These are phyloP conservation scores for Hysterium pulicare DNA, from an alignment of 2,329 filamentous ascomycete genomes.

Conservation along the genomic window DNA sequence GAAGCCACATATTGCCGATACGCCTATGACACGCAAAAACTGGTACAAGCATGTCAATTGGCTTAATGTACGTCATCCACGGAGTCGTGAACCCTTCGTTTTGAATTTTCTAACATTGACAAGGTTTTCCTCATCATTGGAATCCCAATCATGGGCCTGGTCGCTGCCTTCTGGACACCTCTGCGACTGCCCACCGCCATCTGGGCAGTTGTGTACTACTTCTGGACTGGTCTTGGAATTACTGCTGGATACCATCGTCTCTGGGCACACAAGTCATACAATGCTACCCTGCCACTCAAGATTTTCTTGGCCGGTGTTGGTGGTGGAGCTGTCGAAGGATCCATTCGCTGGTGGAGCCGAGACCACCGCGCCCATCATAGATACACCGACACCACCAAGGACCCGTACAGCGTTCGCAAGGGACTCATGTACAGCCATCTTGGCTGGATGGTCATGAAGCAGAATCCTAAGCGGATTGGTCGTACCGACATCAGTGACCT, in stretches of 20 bases:
- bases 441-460: slow-evolving; percentile 55
- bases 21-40: slow-evolving; percentile 75
- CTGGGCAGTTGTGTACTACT: slow-evolving; percentile 78
- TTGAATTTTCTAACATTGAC: slow-evolving; percentile 34
- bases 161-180: slow-evolving; percentile 77
- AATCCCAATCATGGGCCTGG: slow-evolving; percentile 70
- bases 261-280: slow-evolving; percentile 58
- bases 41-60: slow-evolving; percentile 95
- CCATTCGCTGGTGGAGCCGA: slow-evolving; percentile 50
- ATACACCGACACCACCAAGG: slow-evolving; percentile 53
- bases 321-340: slow-evolving; percentile 49
- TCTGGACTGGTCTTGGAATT: slow-evolving; percentile 71
- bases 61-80: slow-evolving; percentile 64
- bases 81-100: neutral
- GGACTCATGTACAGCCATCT: slow-evolving; percentile 51
- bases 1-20: slow-evolving; percentile 84
- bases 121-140: slow-evolving; percentile 78
- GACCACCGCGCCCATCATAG: slow-evolving; percentile 52
- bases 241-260: slow-evolving; percentile 65
- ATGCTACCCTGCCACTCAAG: slow-evolving; percentile 43
- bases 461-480: slow-evolving; percentile 52
- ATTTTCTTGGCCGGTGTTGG: slow-evolving; percentile 49
- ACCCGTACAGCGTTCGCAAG: slow-evolving; percentile 53
- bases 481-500: slow-evolving; percentile 51
- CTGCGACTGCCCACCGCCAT: slow-evolving; percentile 68